These are phyloP conservation scores for Tricholoma matsutake DNA, from an alignment of 768 basidiomycete species.

Conservation along the genomic window DNA sequence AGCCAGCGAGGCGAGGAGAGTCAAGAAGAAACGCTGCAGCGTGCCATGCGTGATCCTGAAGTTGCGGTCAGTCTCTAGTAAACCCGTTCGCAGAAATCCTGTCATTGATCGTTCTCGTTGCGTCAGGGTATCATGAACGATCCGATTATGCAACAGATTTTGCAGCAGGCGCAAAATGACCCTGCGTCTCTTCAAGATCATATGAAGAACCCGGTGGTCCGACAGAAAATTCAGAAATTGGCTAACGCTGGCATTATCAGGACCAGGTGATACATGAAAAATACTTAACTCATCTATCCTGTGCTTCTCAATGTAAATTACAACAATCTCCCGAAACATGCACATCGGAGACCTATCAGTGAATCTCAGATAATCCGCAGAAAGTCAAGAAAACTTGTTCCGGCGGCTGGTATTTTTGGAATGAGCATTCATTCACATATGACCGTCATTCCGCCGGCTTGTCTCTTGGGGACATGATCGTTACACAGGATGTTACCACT, in stretches of 20 bases:
- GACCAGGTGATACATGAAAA: slow-evolving; percentile 52
- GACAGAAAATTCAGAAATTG: slow-evolving; percentile 82
- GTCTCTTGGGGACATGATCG: neutral
- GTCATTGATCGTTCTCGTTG: slow-evolving; percentile 4
- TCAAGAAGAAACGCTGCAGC: slow-evolving; percentile 88
- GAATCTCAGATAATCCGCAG: neutral
- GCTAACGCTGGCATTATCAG: slow-evolving; percentile 92
- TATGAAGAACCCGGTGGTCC: slow-evolving; percentile 88
- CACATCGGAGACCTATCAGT: neutral
- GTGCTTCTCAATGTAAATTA: slow-evolving; percentile 6
- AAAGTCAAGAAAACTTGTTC: neutral
- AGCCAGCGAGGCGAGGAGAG: slow-evolving; percentile 78
- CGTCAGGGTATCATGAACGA: slow-evolving; percentile 78
- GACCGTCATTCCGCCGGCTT: slow-evolving; percentile 1
- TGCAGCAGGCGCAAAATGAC: slow-evolving; percentile 91
- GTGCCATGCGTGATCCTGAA: slow-evolving; percentile 98
- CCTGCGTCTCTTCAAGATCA: slow-evolving; percentile 91
- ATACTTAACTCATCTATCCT: neutral
- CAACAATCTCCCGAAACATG: neutral
- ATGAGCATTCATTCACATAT: neutral
- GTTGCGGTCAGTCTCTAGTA: slow-evolving; percentile 61
- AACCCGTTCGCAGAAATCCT: slow-evolving; percentile 5
- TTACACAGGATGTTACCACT: too few species aligned
- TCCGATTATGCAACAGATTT: slow-evolving; percentile 90
- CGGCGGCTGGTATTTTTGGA: neutral